A percentile compares a stretch with the other conserved stretches of the same genome.
These are phyloP conservation scores for Ensete ventricosum DNA, from an alignment of 176 grass and related monocot genomes.

Conservation along the genomic window DNA sequence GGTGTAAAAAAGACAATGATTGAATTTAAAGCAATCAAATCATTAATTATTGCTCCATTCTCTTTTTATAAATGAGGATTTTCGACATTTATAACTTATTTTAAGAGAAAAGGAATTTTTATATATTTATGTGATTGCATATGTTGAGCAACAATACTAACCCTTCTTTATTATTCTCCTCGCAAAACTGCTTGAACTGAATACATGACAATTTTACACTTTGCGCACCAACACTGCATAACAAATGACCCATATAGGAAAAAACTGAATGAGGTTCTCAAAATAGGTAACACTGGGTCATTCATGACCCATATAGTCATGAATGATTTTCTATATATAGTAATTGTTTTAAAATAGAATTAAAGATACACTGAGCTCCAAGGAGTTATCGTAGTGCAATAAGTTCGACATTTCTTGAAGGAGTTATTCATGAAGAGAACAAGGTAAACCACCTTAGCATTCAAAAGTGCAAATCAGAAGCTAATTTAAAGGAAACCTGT, in stretches of 20 bases:
- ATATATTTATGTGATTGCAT: not conserved
- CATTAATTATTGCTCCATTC: not conserved
- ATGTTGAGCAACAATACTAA: constrained; percentile 10
- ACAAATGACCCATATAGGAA: constrained; percentile 2
- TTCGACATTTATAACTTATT: too few species aligned
- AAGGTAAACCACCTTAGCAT: not conserved
- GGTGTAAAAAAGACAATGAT: not conserved
- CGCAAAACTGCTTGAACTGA: constrained; percentile 41
- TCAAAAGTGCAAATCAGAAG: too few species aligned
- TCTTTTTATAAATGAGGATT: not conserved
- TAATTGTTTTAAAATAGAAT: not conserved
- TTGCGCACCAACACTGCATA: constrained; percentile 65
- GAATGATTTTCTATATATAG: not conserved
- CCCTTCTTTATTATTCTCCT: constrained; percentile 54
- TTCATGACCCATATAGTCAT: not conserved
- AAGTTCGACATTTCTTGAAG: not conserved
- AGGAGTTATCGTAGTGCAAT: not conserved
- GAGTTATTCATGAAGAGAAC: not conserved
- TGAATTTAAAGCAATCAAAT: not conserved
- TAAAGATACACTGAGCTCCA: not conserved
- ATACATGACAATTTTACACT: constrained; percentile 53
- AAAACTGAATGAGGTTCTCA: not conserved
- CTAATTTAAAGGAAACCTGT: too few species aligned
- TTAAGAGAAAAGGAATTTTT: not conserved
- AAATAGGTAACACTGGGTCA: not conserved